These are phyloP conservation scores for Boletus barrowsii DNA, from an alignment of 768 basidiomycete genomes.

Conservation along the genomic window DNA sequence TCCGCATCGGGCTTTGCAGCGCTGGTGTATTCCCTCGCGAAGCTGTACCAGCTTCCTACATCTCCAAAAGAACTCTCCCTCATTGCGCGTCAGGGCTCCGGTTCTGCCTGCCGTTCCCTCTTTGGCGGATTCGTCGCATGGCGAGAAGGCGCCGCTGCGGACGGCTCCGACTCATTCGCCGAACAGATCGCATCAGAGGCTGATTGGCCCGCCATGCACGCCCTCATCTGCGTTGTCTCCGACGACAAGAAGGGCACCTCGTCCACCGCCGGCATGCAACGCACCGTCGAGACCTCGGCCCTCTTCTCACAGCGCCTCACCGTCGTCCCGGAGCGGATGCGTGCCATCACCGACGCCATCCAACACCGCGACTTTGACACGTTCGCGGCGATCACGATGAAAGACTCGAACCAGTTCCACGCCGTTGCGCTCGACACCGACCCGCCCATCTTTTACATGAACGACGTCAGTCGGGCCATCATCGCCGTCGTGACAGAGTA, in stretches of 20 bases:
- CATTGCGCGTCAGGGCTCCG: constrained; percentile 96
- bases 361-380: constrained; percentile 73
- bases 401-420: constrained; percentile 98
- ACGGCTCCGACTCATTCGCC: constrained; percentile 86
- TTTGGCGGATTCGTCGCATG: constrained; percentile 98
- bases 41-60: constrained; percentile 79
- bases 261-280: constrained; percentile 96
- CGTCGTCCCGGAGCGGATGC: constrained; percentile 89
- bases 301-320: constrained; percentile 89
- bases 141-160: constrained; percentile 52
- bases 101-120: constrained; percentile 96
- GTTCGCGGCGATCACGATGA: constrained; percentile 93
- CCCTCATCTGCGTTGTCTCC: constrained; percentile 94
- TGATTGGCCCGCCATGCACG: constrained; percentile 96
- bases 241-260: constrained; percentile 96
- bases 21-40: constrained; percentile 83
- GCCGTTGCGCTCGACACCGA: constrained; percentile 95
- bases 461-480: constrained; percentile 94
- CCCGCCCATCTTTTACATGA: constrained; percentile 99
- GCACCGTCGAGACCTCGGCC: constrained; percentile 88
- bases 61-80: constrained; percentile 81
- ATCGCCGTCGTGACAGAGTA: constrained; percentile 88
- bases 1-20: constrained; percentile 98
- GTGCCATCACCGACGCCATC: constrained; percentile 78
- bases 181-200: constrained; percentile 77